Base-by-base conservation (phyloP, 2,329 filamentous ascomycete genomes). In the Cercospora zeae-maydis region DNA sequence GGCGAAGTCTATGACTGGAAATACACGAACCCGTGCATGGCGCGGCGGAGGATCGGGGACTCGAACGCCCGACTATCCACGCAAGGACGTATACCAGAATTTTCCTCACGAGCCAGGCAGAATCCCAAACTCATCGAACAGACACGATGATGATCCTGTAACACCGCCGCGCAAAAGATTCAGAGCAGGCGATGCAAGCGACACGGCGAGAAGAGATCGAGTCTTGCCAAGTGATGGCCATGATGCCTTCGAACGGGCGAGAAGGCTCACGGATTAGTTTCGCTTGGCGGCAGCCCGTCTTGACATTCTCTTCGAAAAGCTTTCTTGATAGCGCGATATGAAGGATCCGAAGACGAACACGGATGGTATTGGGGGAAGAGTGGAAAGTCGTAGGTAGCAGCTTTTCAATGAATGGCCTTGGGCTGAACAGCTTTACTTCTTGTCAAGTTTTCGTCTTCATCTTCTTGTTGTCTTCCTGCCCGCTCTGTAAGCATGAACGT, bases 181-280 rank as follows among this genome's bases (percentile, higher is more conserved):
- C 33, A 56, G 34, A 33, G 33, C 7, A 39, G 36, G 24, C n/a
- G 39, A 58, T 49, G 56, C 24, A 7, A 16, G 39, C 24, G 8
- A 8, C 31, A 51, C 39, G 7, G 34, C 51, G 2, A 14, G 42
- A 19, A 37, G 52, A 8, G 13, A 27, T 30, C 30, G 31, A 36
- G 31, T 59, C 30, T 45, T 34, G 45, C 57, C 57, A 27, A 72
- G 71, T 19, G 62, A 39, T 52, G 45, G 47, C 34, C 36, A 36
- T 45, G 34, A 30, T 16, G 61, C 45, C 6, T 59, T 52, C 24
- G 42, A 59, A 31, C 39, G 42, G 16, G 45, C 57, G 16, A 59
- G 42, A 9, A 13, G n/a, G 24, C 16, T 36, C 19, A 27, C 45
- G 33, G 42, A 59, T 14, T 59, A 49, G 42, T 34, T 27, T 14